Evolutionary conservation across 768 basidiomycete species (phyloP), one percentile per base, ranked within the genome.

Genomic region (Lactarius sanguifluus): DNA sequence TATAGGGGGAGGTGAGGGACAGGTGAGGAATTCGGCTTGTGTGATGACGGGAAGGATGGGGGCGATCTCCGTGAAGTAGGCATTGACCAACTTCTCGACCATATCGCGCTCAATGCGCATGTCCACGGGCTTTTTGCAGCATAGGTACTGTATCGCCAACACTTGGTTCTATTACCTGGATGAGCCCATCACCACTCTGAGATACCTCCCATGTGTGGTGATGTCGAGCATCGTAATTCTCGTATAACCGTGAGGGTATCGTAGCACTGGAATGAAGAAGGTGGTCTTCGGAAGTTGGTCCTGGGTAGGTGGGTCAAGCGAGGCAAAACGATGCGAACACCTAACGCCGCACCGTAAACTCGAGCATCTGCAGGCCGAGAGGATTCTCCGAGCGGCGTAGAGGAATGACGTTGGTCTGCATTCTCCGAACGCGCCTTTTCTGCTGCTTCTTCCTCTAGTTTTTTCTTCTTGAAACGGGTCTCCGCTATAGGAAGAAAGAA

Each of bases 401-500:
- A 73, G 30, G 81, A 80, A 64, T 73, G 76, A 62, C 75, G 76
- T 32, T 73, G 66, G 58, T 73, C 74, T 20, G 77, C 76, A 57
- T 73, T 78, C 45, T 81, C 81, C 70, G 76, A 75, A 57, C 78
- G 75, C 2, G 70, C 67, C 23, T 67, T 66, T 43, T 70, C 75
- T 18, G 72, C 76, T 0, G 79, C 77, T 60, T 90, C 90, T 71
- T 92, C 88, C 72, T 94, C 91, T 54, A 87, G 65, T 71, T 91
- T 90, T 80, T 94, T 94, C 81, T 97, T 97, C 80, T 98, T 98
- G 84, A 98, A 99, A 23, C 97, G 89, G 0, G 97, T 99, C 77
- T 98, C 97, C 12, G 96, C 94, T 72, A 99, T 99, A 47, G 97
- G 97, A 15, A 98, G 86, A 81, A 97, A 96, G 79, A 96, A 97